Evolutionary conservation across 768 basidiomycete species (phyloP).

Genomic region (Collybiopsis luxurians): DNA sequence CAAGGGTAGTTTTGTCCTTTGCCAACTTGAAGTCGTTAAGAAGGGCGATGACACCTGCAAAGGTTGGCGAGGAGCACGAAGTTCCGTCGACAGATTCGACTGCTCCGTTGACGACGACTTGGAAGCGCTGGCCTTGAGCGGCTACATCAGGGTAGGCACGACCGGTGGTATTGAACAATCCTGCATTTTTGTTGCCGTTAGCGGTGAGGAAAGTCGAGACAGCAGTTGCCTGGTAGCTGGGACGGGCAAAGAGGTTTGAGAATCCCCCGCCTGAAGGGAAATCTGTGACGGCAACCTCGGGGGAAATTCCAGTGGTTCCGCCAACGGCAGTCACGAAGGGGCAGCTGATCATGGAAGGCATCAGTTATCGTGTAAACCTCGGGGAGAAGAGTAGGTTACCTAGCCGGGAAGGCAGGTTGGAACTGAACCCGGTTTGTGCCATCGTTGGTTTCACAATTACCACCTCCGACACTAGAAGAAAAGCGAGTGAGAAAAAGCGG

Average conservation of each 20-base stretch:
- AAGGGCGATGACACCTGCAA: no score
- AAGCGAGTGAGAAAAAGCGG: background rate
- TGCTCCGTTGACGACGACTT: no score
- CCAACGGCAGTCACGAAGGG: slow-evolving; percentile 69
- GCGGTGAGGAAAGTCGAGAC: slow-evolving; percentile 42
- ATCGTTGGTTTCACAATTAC: slow-evolving; percentile 45
- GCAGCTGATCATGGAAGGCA: slow-evolving; percentile 33
- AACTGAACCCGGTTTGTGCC: slow-evolving; percentile 45
- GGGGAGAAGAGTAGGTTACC: slow-evolving; percentile 15
- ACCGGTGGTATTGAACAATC: slow-evolving; percentile 51
- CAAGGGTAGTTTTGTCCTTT: no score
- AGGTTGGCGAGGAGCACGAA: no score
- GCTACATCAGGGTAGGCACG: no score
- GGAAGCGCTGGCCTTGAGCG: no score
- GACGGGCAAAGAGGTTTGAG: slow-evolving; percentile 53
- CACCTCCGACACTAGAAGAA: no score
- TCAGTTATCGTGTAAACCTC: background rate
- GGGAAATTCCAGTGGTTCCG: slow-evolving; percentile 57
- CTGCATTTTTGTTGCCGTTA: slow-evolving; percentile 47
- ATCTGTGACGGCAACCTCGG: slow-evolving; percentile 50
- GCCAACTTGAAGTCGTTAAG: no score
- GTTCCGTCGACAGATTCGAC: no score
- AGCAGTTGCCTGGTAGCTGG: slow-evolving; percentile 49
- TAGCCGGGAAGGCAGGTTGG: slow-evolving; percentile 54
- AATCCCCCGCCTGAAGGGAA: slow-evolving; percentile 70